phyloP scores from a whole-genome alignment of 2,329 filamentous ascomycete species.

The Curvularia eragrostidis region DNA sequence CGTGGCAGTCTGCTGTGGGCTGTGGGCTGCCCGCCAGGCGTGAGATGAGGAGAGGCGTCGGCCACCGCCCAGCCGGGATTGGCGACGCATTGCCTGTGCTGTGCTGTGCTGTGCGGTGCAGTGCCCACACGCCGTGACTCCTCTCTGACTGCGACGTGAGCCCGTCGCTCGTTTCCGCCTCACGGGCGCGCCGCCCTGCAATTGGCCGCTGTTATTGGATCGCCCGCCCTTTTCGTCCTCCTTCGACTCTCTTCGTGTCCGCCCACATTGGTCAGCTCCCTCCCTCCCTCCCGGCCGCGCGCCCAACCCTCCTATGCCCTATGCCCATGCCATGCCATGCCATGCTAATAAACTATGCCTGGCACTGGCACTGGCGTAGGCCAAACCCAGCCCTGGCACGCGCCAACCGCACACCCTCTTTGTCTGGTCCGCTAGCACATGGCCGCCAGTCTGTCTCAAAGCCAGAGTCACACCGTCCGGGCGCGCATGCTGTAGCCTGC shows the following conservation, averaged over 20 bases:
- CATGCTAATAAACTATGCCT: too few relatives aligned
- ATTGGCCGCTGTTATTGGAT: slow-evolving; percentile 35
- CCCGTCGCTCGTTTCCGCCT: slow-evolving; percentile 25
- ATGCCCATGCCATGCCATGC: too few relatives aligned
- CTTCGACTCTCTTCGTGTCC: slow-evolving; percentile 45
- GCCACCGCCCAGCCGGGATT: slow-evolving; percentile 24
- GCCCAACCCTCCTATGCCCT: slow-evolving; percentile 2
- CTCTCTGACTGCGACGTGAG: slow-evolving; percentile 28
- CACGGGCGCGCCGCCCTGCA: slow-evolving; percentile 20
- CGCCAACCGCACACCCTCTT: slow-evolving; percentile 38
- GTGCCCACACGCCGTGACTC: slow-evolving; percentile 33
- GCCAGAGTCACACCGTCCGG: slow-evolving; percentile 32
- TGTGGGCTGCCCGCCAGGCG: too few relatives aligned
- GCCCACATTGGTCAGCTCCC: slow-evolving; percentile 36
- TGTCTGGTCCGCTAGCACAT: slow-evolving; percentile 34
- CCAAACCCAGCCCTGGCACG: slow-evolving; percentile 25
- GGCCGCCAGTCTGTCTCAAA: slow-evolving; percentile 33
- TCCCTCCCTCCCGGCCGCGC: slow-evolving; percentile 33
- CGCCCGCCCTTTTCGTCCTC: slow-evolving; percentile 28
- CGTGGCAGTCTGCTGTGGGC: too few relatives aligned
- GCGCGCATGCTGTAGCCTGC: slow-evolving; percentile 38
- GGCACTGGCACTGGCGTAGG: background rate
- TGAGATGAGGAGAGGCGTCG: slow-evolving; percentile 7
- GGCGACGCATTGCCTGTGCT: too few relatives aligned
- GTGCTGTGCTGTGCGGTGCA: too few relatives aligned